Conservation (phyloP, 495 filamentous ascomycete genomes). For the Penicillium salamii region DNA sequence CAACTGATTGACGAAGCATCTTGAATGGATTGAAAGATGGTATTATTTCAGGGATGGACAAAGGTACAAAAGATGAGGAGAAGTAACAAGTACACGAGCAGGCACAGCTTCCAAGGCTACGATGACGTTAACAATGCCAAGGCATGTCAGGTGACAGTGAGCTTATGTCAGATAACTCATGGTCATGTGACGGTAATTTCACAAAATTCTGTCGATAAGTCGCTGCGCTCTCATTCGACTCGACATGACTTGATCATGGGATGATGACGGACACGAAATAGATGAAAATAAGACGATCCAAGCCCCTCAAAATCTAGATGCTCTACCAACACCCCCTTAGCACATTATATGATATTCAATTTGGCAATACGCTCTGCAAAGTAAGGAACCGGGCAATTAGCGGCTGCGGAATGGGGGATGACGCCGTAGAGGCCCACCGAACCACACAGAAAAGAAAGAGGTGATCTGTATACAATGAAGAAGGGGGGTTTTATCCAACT, state of each 20-base stretch:
- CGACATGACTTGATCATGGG: constrained; percentile 16
- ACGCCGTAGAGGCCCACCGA: constrained; percentile 45
- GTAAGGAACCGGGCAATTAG: constrained; percentile 35
- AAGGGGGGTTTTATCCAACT: neutral
- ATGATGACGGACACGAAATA: neutral
- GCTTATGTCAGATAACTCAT: constrained; percentile 10
- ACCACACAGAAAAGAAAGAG: constrained; percentile 44
- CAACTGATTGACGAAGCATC: constrained; percentile 67
- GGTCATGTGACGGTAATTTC: constrained; percentile 23
- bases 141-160: constrained; percentile 15
- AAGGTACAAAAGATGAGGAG: constrained; percentile 54
- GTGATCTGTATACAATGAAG: neutral
- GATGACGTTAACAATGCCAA: constrained; percentile 28
- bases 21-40: constrained; percentile 21
- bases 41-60: neutral
- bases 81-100: constrained; percentile 11
- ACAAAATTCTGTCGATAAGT: constrained; percentile 23
- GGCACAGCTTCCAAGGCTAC: neutral
- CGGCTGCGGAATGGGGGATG: constrained; percentile 41
- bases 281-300: neutral
- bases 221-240: constrained; percentile 26
- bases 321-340: no score
- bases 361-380: no score
- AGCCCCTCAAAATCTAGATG: neutral
- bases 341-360: no score